These are phyloP conservation scores for Macrotyloma uniflorum DNA, from an alignment of 306 rosid genomes.

Conservation along the genomic window DNA sequence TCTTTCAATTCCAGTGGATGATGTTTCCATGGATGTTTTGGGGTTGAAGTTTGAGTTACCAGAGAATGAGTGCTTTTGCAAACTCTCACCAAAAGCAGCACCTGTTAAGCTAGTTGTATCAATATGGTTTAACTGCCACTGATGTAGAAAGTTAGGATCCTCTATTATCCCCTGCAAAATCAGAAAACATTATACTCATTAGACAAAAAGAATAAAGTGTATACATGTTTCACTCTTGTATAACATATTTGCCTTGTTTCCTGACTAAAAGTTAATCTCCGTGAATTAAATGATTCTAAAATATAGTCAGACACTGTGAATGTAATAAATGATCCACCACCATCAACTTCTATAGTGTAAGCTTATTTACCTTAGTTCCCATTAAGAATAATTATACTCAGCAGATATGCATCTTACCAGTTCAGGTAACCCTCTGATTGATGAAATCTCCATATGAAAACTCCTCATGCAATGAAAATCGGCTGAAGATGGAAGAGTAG, in stretches of 20 bases:
- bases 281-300: not conserved
- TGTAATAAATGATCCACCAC: constrained; percentile 3
- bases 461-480: constrained; percentile 30
- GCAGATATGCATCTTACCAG: constrained; percentile 51
- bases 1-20: constrained; percentile 46
- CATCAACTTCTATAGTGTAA: not conserved
- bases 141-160: constrained; percentile 61
- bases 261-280: not conserved
- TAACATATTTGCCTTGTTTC: not conserved
- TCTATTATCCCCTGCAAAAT: constrained; percentile 63
- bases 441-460: constrained; percentile 62
- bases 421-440: constrained; percentile 60
- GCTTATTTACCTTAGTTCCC: not conserved
- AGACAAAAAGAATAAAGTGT: not conserved
- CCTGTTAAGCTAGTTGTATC: constrained; percentile 58
- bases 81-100: constrained; percentile 65
- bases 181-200: not conserved
- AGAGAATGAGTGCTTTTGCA: constrained; percentile 52
- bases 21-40: constrained; percentile 47
- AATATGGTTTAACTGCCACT: constrained; percentile 64
- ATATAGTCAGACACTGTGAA: not conserved
- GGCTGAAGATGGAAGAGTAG: constrained; percentile 32
- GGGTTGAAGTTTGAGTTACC: constrained; percentile 49
- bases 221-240: not conserved
- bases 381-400: not conserved